phyloP scores from a whole-genome alignment of 176 grass and related monocot genomes.

The Triticum urartu region DNA sequence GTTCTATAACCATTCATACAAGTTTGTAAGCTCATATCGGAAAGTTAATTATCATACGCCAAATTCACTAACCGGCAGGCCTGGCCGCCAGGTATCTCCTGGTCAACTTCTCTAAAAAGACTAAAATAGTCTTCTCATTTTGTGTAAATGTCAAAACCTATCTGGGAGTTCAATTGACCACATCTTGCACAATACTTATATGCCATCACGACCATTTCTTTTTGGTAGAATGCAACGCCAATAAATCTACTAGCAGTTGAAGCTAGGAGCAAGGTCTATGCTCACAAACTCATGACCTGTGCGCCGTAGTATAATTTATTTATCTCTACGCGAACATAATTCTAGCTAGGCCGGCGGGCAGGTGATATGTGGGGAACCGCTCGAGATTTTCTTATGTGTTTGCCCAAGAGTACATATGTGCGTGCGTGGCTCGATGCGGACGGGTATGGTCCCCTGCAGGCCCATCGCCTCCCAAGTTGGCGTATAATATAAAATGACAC shows the following conservation, averaged over 20 bases:
- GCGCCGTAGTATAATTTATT: not conserved
- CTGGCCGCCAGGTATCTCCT: not conserved
- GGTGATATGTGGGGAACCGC: conserved; percentile 13
- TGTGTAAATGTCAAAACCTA: not conserved
- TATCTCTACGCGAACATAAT: not conserved
- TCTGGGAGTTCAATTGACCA: not conserved
- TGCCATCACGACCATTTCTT: too few relatives aligned
- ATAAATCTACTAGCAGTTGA: not conserved
- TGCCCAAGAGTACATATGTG: not conserved
- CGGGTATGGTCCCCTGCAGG: not conserved
- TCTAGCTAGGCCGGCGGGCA: not conserved
- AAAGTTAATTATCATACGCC: too few relatives aligned
- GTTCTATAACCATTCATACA: not conserved
- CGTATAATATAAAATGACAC: not conserved
- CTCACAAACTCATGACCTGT: not conserved
- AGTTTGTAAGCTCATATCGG: not conserved
- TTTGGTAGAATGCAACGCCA: not conserved
- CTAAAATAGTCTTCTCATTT: too few relatives aligned
- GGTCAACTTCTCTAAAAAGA: not conserved
- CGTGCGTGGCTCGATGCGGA: conserved; percentile 14
- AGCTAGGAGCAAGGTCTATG: not conserved
- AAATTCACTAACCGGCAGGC: not conserved
- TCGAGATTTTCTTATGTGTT: not conserved
- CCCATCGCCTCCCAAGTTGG: not conserved
- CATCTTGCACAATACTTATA: not conserved